Conservation (phyloP, 1,139 yeast species). For the Scheffersomyces quercinus region DNA sequence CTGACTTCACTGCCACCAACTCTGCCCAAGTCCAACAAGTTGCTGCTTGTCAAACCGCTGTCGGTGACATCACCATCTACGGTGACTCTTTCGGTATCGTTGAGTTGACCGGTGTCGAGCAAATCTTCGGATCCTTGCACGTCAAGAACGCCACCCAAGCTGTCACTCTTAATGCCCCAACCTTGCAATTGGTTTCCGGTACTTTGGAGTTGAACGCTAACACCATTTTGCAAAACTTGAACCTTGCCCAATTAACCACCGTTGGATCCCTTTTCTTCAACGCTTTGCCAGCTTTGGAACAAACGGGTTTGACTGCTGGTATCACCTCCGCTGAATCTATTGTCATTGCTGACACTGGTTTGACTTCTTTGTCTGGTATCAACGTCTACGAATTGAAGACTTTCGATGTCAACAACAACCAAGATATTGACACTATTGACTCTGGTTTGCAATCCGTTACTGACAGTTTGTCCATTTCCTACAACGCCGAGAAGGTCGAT, state of each 20-base stretch:
- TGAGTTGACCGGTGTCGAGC: slow-evolving; percentile 56
- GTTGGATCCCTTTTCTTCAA: slow-evolving; percentile 78
- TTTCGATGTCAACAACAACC: slow-evolving; percentile 86
- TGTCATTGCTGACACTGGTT: slow-evolving; percentile 82
- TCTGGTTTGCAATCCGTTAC: slow-evolving; percentile 76
- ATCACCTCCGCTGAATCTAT: slow-evolving; percentile 74
- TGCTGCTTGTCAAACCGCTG: slow-evolving; percentile 73
- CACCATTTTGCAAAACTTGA: slow-evolving; percentile 66
- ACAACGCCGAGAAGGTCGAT: slow-evolving; percentile 76
- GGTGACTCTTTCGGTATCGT: slow-evolving; percentile 60
- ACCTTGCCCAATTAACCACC: slow-evolving; percentile 76
- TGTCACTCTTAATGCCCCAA: slow-evolving; percentile 70
- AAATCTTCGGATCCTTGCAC: slow-evolving; percentile 74
- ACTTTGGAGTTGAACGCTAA: slow-evolving; percentile 60
- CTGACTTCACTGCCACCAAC: slow-evolving; percentile 64
- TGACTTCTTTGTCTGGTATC: slow-evolving; percentile 78
- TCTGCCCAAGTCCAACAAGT: slow-evolving; percentile 76
- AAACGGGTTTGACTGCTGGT: slow-evolving; percentile 71
- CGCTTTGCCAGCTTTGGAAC: slow-evolving; percentile 80
- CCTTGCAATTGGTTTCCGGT: slow-evolving; percentile 74
- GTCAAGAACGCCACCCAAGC: slow-evolving; percentile 67
- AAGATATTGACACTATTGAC: slow-evolving; percentile 64
- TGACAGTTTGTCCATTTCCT: slow-evolving; percentile 72
- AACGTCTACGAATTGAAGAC: slow-evolving; percentile 68
- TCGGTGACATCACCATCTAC: slow-evolving; percentile 73